Evolutionary conservation across 208 protist genomes (phyloP).

Genomic region (Phytomonas serpens): DNA sequence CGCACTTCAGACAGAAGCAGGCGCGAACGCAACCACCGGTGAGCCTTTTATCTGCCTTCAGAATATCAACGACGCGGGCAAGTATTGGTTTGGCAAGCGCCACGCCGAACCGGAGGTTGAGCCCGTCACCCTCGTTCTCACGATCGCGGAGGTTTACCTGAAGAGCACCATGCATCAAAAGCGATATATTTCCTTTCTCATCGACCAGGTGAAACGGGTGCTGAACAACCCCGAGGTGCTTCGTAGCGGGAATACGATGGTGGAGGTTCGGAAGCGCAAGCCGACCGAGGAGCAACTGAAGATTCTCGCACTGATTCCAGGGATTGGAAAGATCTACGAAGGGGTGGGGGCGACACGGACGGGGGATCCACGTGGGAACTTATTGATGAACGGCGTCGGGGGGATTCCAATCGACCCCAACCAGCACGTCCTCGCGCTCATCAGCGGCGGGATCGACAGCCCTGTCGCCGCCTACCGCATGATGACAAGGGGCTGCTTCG

Average conservation of each 20-base stretch:
- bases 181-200: slow-evolving; percentile 47
- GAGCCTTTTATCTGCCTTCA: slow-evolving; percentile 66
- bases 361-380: slow-evolving; percentile 47
- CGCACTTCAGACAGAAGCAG: slow-evolving; percentile 40
- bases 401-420: slow-evolving; percentile 59
- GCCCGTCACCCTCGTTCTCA: slow-evolving; percentile 47
- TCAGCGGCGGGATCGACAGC: slow-evolving; percentile 82
- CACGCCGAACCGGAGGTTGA: slow-evolving; percentile 45
- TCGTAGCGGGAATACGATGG: slow-evolving; percentile 60
- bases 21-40: slow-evolving; percentile 39
- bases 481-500: slow-evolving; percentile 75
- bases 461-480: slow-evolving; percentile 81
- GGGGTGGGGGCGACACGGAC: slow-evolving; percentile 1
- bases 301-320: slow-evolving; percentile 48
- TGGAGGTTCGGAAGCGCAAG: slow-evolving; percentile 48
- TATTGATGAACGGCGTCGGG: slow-evolving; percentile 48
- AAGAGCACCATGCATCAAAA: slow-evolving; percentile 73
- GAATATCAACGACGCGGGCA: slow-evolving; percentile 21
- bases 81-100: slow-evolving; percentile 58
- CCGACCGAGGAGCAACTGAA: slow-evolving; percentile 44
- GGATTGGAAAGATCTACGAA: slow-evolving; percentile 72
- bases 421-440: slow-evolving; percentile 47
- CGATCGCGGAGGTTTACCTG: slow-evolving; percentile 69
- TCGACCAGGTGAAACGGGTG: slow-evolving; percentile 52
- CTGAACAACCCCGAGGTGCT: slow-evolving; percentile 56